Conservation (phyloP, 1,139 yeast genomes). For the Yamadazyma mexicana region DNA sequence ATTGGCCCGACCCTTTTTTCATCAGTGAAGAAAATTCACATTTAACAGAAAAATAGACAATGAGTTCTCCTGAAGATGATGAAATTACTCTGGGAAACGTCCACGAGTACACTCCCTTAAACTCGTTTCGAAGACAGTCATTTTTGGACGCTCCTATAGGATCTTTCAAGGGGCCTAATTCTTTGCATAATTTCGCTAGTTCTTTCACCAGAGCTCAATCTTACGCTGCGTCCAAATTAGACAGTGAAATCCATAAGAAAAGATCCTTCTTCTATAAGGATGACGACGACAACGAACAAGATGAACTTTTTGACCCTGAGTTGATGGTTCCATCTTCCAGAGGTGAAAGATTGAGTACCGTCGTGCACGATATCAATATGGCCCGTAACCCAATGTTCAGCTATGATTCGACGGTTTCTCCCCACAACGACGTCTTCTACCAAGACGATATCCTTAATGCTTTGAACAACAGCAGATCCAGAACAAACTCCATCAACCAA, state of each 20-base stretch:
- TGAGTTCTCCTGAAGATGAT: slow-evolving; percentile 1
- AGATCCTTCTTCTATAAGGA: slow-evolving; percentile 38
- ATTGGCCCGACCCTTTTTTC: no score
- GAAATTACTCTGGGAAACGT: slow-evolving; percentile 2
- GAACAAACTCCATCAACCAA: slow-evolving; percentile 27
- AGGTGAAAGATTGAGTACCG: slow-evolving; percentile 66
- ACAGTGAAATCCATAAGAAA: slow-evolving; percentile 43
- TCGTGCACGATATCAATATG: slow-evolving; percentile 34
- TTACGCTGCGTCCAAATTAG: slow-evolving; percentile 45
- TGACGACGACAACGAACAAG: slow-evolving; percentile 19
- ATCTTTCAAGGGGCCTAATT: slow-evolving; percentile 48
- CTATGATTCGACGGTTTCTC: slow-evolving; percentile 13
- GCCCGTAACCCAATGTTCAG: slow-evolving; percentile 28
- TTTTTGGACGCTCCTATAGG: slow-evolving; percentile 44
- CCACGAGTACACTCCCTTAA: slow-evolving; percentile 21
- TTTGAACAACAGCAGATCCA: slow-evolving; percentile 28
- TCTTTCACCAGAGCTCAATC: slow-evolving; percentile 50
- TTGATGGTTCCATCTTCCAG: slow-evolving; percentile 65
- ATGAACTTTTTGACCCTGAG: slow-evolving; percentile 67
- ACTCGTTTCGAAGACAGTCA: slow-evolving; percentile 25
- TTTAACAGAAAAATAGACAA: no score
- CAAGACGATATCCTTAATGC: slow-evolving; percentile 40
- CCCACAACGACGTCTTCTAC: slow-evolving; percentile 37
- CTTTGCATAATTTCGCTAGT: slow-evolving; percentile 48
- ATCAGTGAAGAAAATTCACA: no score